A percentile compares a stretch with the other conserved stretches of the same genome.
Conservation (phyloP, 108 stramenopile genomes). For the Stephanodiscus minutulus region DNA sequence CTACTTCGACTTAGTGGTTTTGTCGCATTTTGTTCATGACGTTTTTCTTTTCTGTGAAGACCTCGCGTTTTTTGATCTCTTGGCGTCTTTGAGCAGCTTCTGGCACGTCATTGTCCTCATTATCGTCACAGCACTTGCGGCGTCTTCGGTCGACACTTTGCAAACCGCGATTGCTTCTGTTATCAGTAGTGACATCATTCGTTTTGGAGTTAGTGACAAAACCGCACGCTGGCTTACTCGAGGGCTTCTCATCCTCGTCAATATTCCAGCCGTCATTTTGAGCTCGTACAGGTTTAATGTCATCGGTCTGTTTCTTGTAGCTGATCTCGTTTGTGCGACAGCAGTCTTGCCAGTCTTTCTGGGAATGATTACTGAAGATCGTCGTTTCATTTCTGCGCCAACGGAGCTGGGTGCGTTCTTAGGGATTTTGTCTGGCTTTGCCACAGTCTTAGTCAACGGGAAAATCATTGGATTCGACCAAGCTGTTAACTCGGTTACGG, state of each 20-base stretch:
- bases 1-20: not conserved
- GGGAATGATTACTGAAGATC: slow-evolving; percentile 64
- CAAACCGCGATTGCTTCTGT: slow-evolving; percentile 72
- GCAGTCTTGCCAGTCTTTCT: slow-evolving; percentile 73
- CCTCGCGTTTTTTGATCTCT: slow-evolving; percentile 76
- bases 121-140: slow-evolving; percentile 67
- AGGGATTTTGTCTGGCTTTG: slow-evolving; percentile 65
- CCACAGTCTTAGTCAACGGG: slow-evolving; percentile 70
- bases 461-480: slow-evolving; percentile 54
- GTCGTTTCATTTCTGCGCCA: slow-evolving; percentile 60
- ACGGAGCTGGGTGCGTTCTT: slow-evolving; percentile 77
- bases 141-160: slow-evolving; percentile 68
- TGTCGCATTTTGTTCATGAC: not conserved
- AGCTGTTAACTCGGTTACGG: slow-evolving; percentile 50
- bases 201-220: slow-evolving; percentile 50
- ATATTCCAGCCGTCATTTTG: slow-evolving; percentile 65
- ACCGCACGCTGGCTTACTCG: slow-evolving; percentile 43
- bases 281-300: slow-evolving; percentile 66
- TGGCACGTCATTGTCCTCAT: slow-evolving; percentile 76
- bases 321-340: slow-evolving; percentile 83
- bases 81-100: slow-evolving; percentile 54
- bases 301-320: slow-evolving; percentile 74
- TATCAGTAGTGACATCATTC: slow-evolving; percentile 59
- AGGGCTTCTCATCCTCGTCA: slow-evolving; percentile 56
- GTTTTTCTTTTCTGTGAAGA: slow-evolving; percentile 10